Evolutionary conservation across 345 rosid species (phyloP), one percentile per base, ranked within the genome.

Genomic region (Eucalyptus cloeziana): DNA sequence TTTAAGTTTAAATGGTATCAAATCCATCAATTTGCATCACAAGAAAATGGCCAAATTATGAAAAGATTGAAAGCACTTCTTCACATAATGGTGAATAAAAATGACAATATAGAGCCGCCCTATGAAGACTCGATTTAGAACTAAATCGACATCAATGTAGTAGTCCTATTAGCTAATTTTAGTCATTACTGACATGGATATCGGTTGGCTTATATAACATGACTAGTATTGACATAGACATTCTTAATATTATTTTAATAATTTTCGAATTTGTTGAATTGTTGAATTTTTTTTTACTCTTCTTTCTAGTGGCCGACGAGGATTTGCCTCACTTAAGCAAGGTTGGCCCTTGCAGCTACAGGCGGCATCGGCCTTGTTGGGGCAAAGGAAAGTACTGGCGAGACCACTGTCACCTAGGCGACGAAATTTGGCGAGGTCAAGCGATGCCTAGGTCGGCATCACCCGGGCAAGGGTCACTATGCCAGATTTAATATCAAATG

Each of bases 121-220:
- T 21, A 0, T 16, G 13, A 69, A 17, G 44, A 69, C 24, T 17
- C 7, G 3, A 40, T 40, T 40, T 40, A 40, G 40, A 40, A 40
- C 40, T 40, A 40, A 40, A 40, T 40, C 40, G 4, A 40, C 40
- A 40, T 40, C 40, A 40, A 40, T 40, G 40, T 40, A 40, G 4
- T 40, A 40, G 40, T 52, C 58, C 1, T 8, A 19, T 9, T 9
- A 22, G 62, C 30, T 56, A 56, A 56, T 56, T 56, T 56, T 56
- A 1, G 13, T 21, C 0, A 56, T 22, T 22, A 56, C 1, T 2
- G 3, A 22, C 0, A 1, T 56, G 27, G 12, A 9, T 22, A 56
- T 9, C 0, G 1, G 1, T 24, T 24, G 27, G 24, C 10, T 52
- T 7, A 52, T 52, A 52, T 52, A 52, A 7, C 1, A 19, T 1